Conservation (phyloP, 768 basidiomycete species). For the Tulasnella sp. region DNA sequence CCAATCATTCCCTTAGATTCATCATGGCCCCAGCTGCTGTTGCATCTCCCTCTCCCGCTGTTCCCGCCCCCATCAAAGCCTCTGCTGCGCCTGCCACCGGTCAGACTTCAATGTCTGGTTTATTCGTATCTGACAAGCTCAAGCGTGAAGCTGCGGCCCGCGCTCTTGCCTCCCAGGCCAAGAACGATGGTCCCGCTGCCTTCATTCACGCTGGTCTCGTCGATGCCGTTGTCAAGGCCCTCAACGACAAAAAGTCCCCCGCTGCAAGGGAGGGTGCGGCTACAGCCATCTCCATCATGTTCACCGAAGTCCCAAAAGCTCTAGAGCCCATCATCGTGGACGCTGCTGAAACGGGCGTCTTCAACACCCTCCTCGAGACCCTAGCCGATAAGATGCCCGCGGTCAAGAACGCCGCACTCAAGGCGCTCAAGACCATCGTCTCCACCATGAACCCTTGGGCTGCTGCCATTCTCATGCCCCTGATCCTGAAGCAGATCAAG, state of each 20-base stretch:
- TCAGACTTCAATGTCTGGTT: slow-evolving; percentile 58
- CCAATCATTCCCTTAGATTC: slow-evolving; percentile 21
- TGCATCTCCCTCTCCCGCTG: slow-evolving; percentile 49
- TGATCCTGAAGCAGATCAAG: slow-evolving; percentile 86
- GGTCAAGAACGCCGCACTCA: slow-evolving; percentile 72
- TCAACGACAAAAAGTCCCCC: slow-evolving; percentile 91
- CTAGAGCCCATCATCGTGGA: slow-evolving; percentile 83
- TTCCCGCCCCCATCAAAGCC: slow-evolving; percentile 66
- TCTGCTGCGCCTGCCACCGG: slow-evolving; percentile 41
- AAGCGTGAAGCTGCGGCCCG: slow-evolving; percentile 60
- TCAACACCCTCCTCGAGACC: slow-evolving; percentile 74
- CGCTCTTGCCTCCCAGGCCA: slow-evolving; percentile 56
- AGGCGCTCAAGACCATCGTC: slow-evolving; percentile 67
- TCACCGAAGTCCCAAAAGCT: slow-evolving; percentile 60
- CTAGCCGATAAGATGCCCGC: slow-evolving; percentile 93
- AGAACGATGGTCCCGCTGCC: slow-evolving; percentile 76
- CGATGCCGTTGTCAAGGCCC: slow-evolving; percentile 68
- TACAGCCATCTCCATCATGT: slow-evolving; percentile 53
- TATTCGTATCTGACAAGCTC: slow-evolving; percentile 80
- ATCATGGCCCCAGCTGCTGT: slow-evolving; percentile 27
- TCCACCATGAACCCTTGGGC: slow-evolving; percentile 84
- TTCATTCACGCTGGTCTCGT: slow-evolving; percentile 58
- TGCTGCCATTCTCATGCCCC: slow-evolving; percentile 66
- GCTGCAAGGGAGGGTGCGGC: slow-evolving; percentile 85
- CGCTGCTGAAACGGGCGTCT: slow-evolving; percentile 55